Percentiles rank a stretch among this genome's conserved stretches.
These are phyloP conservation scores for Glycine soja DNA, from an alignment of 306 rosid genomes.

Conservation along the genomic window DNA sequence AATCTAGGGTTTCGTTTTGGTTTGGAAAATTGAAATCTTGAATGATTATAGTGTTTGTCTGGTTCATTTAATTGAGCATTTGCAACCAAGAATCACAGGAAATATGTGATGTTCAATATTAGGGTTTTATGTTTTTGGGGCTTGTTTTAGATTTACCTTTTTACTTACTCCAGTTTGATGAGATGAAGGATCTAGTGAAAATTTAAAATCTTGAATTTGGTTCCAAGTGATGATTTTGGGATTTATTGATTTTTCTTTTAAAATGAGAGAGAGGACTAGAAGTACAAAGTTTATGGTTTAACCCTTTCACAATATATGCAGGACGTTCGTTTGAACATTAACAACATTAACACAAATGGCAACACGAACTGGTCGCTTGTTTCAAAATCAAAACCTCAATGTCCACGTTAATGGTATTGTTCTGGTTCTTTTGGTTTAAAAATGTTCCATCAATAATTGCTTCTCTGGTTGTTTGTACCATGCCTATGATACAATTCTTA, in stretches of 20 bases:
- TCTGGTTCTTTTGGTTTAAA: constrained; percentile 25
- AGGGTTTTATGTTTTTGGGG: background rate
- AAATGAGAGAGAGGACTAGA: background rate
- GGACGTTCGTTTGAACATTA: too few relatives aligned
- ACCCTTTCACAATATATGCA: background rate
- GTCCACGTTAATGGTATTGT: constrained; percentile 55
- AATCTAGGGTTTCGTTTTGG: background rate
- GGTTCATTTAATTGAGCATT: background rate
- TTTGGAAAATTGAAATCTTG: constrained; percentile 22
- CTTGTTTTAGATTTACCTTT: background rate
- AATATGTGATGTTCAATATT: background rate
- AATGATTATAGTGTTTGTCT: background rate
- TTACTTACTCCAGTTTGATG: background rate
- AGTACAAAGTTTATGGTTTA: background rate
- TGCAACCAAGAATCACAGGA: background rate
- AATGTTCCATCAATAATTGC: background rate
- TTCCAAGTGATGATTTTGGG: background rate
- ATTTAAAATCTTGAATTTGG: background rate
- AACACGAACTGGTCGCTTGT: constrained; percentile 47
- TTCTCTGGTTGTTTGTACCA: constrained; percentile 4
- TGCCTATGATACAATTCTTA: constrained; percentile 19
- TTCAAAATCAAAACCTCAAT: constrained; percentile 59
- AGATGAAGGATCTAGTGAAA: constrained; percentile 13
- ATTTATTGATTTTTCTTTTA: background rate
- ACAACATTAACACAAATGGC: constrained; percentile 55